Conservation (phyloP, 2,329 filamentous ascomycete species). For the Sporothrix phasma region DNA sequence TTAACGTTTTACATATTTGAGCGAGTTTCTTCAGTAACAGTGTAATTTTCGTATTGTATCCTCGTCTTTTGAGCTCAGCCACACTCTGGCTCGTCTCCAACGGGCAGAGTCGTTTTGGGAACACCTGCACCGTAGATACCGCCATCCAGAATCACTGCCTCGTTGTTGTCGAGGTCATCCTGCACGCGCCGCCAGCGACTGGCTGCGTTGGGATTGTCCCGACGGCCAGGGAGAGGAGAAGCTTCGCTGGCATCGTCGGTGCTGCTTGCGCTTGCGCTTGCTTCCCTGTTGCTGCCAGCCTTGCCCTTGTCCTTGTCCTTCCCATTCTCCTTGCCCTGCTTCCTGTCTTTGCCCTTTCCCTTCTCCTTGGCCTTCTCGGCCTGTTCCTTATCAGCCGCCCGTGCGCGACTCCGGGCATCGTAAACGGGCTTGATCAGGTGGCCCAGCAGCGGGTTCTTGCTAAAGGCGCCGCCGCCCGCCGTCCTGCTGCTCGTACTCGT, state of each 20-base stretch:
- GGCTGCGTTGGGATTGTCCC: conserved; percentile 26
- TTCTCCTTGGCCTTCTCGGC: conserved; percentile 18
- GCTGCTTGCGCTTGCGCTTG: not conserved
- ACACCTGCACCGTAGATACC: conserved; percentile 35
- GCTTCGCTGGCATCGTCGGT: not conserved
- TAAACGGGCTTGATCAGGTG: conserved; percentile 56
- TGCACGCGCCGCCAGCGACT: conserved; percentile 51
- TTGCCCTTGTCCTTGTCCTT: not conserved
- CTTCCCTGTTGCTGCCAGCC: not conserved
- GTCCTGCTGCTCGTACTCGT: not conserved
- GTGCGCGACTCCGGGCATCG: conserved; percentile 28
- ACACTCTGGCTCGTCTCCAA: conserved; percentile 7
- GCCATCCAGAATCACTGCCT: conserved; percentile 48
- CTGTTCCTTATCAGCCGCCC: conserved; percentile 20
- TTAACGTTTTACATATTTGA: conserved; percentile 3
- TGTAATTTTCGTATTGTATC: not conserved
- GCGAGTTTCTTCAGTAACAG: not conserved
- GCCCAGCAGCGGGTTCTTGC: conserved; percentile 55
- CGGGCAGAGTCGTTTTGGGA: conserved; percentile 16
- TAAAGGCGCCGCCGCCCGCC: conserved; percentile 49
- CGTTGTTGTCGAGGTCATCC: conserved; percentile 49
- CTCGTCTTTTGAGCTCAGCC: not conserved
- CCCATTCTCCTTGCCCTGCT: not conserved
- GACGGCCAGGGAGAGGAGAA: conserved; percentile 30
- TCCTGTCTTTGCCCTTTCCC: not conserved